These are phyloP conservation scores for Esteya vermicola DNA, from an alignment of 2,329 filamentous ascomycete genomes.

Conservation along the genomic window DNA sequence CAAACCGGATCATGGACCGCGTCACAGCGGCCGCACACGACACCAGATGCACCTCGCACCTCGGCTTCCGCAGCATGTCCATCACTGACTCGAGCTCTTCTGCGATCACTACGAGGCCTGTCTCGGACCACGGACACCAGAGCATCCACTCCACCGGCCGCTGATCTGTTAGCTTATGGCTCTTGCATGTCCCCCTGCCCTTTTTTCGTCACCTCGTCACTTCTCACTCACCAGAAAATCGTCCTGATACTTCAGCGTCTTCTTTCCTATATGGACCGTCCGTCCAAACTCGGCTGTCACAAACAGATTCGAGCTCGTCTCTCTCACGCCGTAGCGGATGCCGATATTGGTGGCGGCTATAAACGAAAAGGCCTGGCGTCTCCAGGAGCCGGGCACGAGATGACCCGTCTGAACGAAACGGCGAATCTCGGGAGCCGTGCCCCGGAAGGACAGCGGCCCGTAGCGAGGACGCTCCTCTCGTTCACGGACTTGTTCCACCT, in stretches of 20 bases:
- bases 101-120: slow-evolving; percentile 42
- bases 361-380: not conserved
- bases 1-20: slow-evolving; percentile 44
- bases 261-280: slow-evolving; percentile 25
- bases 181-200: not conserved
- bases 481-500: slow-evolving; percentile 39
- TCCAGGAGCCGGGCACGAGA: not conserved
- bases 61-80: slow-evolving; percentile 19
- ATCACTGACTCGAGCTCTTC: slow-evolving; percentile 49
- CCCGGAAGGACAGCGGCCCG: slow-evolving; percentile 1
- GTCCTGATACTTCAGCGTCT: slow-evolving; percentile 14
- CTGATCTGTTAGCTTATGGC: too few species aligned
- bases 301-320: slow-evolving; percentile 15
- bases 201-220: slow-evolving; percentile 1
- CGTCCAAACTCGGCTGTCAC: slow-evolving; percentile 31
- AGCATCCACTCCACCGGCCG: slow-evolving; percentile 47
- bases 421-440: slow-evolving; percentile 1
- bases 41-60: slow-evolving; percentile 18
- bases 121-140: slow-evolving; percentile 30
- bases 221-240: slow-evolving; percentile 18
- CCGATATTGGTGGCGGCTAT: slow-evolving; percentile 4
- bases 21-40: slow-evolving; percentile 47
- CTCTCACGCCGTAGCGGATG: not conserved
- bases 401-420: slow-evolving; percentile 5
- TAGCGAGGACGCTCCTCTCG: not conserved